These are phyloP conservation scores for Chamaenerion angustifolium DNA, from an alignment of 345 rosid genomes.

Conservation along the genomic window DNA sequence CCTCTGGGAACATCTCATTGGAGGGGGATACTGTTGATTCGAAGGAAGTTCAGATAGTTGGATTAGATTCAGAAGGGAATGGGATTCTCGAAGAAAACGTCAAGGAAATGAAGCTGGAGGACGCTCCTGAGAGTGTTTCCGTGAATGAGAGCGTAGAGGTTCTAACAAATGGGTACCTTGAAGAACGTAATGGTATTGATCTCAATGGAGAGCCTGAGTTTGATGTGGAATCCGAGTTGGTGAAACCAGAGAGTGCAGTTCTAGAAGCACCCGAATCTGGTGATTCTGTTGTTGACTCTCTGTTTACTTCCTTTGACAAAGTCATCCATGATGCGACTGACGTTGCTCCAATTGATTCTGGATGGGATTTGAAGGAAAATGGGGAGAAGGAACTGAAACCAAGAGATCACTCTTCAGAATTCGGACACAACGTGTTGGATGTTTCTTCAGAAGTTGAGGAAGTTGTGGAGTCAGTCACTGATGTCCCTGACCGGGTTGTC, in stretches of 20 bases:
- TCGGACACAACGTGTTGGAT: neutral
- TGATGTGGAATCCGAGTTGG: slow-evolving; percentile 18
- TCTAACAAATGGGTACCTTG: slow-evolving; percentile 12
- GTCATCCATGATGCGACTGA: slow-evolving; percentile 6
- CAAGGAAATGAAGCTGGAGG: slow-evolving; percentile 20
- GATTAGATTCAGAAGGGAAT: slow-evolving; percentile 11
- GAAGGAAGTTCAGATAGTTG: slow-evolving; percentile 10
- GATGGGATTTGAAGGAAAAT: slow-evolving; percentile 22
- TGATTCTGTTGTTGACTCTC: slow-evolving; percentile 12
- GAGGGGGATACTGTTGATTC: slow-evolving; percentile 12
- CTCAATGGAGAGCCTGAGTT: slow-evolving; percentile 46
- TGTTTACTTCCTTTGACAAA: slow-evolving; percentile 17
- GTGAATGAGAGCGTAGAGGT: slow-evolving; percentile 21
- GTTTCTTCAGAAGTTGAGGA: neutral
- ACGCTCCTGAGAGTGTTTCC: slow-evolving; percentile 19
- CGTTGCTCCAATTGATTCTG: slow-evolving; percentile 14
- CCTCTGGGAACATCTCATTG: slow-evolving; percentile 13
- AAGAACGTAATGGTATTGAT: slow-evolving; percentile 35
- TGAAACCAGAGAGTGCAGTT: slow-evolving; percentile 14
- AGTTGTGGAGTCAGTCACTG: neutral
- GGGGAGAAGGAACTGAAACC: slow-evolving; percentile 15
- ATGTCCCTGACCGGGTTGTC: neutral
- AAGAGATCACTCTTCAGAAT: too few species aligned
- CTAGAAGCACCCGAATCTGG: slow-evolving; percentile 2
- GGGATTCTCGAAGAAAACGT: slow-evolving; percentile 12